A percentile compares a stretch with the other conserved stretches of the same genome.
These are phyloP conservation scores for Fusarium chlamydosporum DNA, from an alignment of 2,329 filamentous ascomycete genomes.

Conservation along the genomic window DNA sequence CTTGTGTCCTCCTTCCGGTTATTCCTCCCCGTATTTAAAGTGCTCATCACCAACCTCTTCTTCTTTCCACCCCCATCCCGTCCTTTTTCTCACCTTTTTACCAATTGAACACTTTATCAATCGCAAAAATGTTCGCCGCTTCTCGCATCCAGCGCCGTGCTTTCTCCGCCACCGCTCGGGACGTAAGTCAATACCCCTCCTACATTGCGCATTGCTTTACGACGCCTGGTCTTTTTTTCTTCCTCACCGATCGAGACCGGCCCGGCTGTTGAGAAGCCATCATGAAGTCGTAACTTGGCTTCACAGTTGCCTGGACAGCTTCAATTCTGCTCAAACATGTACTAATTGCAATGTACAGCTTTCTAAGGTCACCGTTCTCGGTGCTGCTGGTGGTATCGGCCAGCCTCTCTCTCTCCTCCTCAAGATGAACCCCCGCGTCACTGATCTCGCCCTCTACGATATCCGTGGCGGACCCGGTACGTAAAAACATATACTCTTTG, in stretches of 20 bases:
- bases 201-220: constrained; percentile 24
- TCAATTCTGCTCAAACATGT: constrained; percentile 3
- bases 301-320: neutral
- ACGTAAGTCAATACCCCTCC: constrained; percentile 67
- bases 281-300: constrained; percentile 1
- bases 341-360: constrained; percentile 68
- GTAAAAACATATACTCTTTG: constrained; percentile 52
- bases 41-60: constrained; percentile 46
- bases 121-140: constrained; percentile 78
- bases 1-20: constrained; percentile 37
- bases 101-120: constrained; percentile 43
- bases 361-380: constrained; percentile 97
- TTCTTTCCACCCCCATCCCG: constrained; percentile 42
- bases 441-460: constrained; percentile 96
- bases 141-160: constrained; percentile 80
- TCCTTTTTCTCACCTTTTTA: constrained; percentile 46
- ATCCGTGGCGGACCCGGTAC: constrained; percentile 93
- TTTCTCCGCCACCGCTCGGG: constrained; percentile 83
- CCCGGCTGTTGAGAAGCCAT: constrained; percentile 22
- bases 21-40: constrained; percentile 47
- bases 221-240: constrained; percentile 23
- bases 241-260: constrained; percentile 42
- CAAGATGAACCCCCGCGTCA: constrained; percentile 97
- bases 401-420: constrained; percentile 97
- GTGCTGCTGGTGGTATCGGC: constrained; percentile 97